Evolutionary conservation across 1,139 yeast species (phyloP).

Genomic region (Taphrina flavorubra): DNA sequence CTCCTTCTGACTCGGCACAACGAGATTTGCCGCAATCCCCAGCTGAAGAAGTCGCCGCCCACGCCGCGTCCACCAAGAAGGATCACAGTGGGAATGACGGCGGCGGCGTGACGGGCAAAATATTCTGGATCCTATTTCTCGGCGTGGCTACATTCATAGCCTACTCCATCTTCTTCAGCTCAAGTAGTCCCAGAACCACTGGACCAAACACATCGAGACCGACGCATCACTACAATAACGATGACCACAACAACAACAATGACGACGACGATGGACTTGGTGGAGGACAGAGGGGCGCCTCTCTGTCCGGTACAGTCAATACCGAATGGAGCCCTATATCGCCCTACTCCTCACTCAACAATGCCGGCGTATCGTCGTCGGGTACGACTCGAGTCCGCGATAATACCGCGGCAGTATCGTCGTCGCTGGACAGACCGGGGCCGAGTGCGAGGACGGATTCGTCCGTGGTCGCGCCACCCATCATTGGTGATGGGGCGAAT

Average conservation of each 20-base stretch:
- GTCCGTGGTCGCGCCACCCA: background rate
- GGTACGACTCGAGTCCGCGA: background rate
- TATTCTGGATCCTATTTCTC: conserved; percentile 7
- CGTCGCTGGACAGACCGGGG: background rate
- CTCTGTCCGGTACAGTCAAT: background rate
- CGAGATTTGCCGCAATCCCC: conserved; percentile 13
- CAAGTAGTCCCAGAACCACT: background rate
- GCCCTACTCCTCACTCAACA: conserved; percentile 12
- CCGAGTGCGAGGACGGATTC: conserved; percentile 7
- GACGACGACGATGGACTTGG: background rate
- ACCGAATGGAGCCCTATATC: conserved; percentile 14
- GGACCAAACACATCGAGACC: background rate
- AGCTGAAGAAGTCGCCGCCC: background rate
- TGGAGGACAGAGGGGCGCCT: background rate
- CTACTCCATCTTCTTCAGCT: background rate
- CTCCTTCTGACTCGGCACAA: background rate
- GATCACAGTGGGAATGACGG: background rate
- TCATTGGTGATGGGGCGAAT: background rate
- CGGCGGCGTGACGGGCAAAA: background rate
- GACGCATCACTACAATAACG: background rate
- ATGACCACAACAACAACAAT: background rate
- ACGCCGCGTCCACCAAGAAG: background rate
- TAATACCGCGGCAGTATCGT: no score
- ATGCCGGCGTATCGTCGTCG: background rate
- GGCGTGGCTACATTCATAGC: conserved; percentile 12